phyloP scores from a whole-genome alignment of 345 rosid genomes.

The Gossypium bickii region DNA sequence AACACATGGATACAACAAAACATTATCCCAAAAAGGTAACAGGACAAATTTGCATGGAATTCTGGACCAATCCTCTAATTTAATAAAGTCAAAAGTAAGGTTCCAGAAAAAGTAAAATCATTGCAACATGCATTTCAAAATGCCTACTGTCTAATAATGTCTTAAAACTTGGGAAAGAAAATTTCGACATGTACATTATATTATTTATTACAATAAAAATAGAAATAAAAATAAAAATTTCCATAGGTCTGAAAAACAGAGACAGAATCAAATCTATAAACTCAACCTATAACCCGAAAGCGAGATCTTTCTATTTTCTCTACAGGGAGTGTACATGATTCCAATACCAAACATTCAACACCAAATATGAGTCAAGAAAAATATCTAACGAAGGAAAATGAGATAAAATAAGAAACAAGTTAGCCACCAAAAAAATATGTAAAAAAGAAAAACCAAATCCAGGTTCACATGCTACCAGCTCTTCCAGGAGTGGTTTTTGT shows the following conservation, averaged over 20 bases:
- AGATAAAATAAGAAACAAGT: constrained; percentile 1
- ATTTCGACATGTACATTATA: not conserved
- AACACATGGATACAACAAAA: no score
- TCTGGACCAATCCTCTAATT: not conserved
- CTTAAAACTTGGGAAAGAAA: not conserved
- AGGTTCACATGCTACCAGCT: constrained; percentile 79
- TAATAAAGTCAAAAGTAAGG: not conserved
- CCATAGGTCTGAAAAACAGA: not conserved
- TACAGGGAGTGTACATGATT: constrained; percentile 50
- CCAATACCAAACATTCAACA: constrained; percentile 39
- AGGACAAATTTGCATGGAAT: not conserved
- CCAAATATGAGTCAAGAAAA: constrained; percentile 18
- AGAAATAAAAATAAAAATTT: not conserved
- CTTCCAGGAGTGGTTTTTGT: constrained; percentile 59
- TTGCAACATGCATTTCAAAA: not conserved
- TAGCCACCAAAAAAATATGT: constrained; percentile 14
- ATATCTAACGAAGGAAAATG: not conserved
- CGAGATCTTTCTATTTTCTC: constrained; percentile 23
- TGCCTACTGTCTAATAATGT: not conserved
- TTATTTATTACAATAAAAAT: not conserved
- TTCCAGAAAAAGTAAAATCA: not conserved
- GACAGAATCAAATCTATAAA: not conserved
- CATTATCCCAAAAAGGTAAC: no score
- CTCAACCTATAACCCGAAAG: constrained; percentile 11
- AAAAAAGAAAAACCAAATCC: not conserved